Percentiles rank a stretch among this genome's conserved stretches.
Conservation (phyloP, 257 asterid genomes). For the Ocimum tenuiflorum region DNA sequence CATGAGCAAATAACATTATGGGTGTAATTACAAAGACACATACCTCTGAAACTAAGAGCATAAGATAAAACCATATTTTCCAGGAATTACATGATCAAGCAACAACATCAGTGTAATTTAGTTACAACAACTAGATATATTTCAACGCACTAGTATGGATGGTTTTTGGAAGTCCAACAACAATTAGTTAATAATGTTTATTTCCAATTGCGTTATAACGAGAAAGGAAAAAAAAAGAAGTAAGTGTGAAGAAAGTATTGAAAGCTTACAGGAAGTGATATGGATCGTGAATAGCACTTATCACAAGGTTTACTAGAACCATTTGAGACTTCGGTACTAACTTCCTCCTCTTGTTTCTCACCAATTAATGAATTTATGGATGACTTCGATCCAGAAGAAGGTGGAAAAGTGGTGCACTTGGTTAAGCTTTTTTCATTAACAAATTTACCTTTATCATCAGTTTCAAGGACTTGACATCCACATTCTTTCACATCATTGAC, state of each 20-base stretch:
- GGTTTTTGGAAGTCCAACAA: slow-evolving; percentile 1
- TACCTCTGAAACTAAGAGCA: slow-evolving; percentile 12
- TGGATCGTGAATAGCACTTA: slow-evolving; percentile 32
- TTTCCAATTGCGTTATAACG: not conserved
- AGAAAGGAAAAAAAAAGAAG: not conserved
- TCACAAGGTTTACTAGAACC: slow-evolving; percentile 24
- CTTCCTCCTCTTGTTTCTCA: slow-evolving; percentile 22
- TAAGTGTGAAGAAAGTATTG: not conserved
- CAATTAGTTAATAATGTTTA: not conserved
- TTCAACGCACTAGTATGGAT: not conserved
- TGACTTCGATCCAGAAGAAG: slow-evolving; percentile 23
- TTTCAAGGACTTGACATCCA: slow-evolving; percentile 20
- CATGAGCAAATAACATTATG: not conserved
- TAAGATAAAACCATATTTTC: slow-evolving; percentile 13
- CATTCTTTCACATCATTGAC: slow-evolving; percentile 23
- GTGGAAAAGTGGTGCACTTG: slow-evolving; percentile 55
- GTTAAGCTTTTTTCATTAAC: slow-evolving; percentile 35
- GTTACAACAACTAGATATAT: slow-evolving; percentile 1
- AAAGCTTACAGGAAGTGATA: slow-evolving; percentile 72
- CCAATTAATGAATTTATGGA: slow-evolving; percentile 20
- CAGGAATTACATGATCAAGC: not conserved
- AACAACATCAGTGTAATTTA: slow-evolving; percentile 8
- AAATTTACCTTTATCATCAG: slow-evolving; percentile 10
- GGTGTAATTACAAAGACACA: not conserved
- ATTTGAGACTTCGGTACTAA: slow-evolving; percentile 19